Percentiles rank a stretch among this genome's conserved stretches.
These are phyloP conservation scores for Diplosphaera chodatii DNA, from an alignment of 139 green algal genomes.

Conservation along the genomic window DNA sequence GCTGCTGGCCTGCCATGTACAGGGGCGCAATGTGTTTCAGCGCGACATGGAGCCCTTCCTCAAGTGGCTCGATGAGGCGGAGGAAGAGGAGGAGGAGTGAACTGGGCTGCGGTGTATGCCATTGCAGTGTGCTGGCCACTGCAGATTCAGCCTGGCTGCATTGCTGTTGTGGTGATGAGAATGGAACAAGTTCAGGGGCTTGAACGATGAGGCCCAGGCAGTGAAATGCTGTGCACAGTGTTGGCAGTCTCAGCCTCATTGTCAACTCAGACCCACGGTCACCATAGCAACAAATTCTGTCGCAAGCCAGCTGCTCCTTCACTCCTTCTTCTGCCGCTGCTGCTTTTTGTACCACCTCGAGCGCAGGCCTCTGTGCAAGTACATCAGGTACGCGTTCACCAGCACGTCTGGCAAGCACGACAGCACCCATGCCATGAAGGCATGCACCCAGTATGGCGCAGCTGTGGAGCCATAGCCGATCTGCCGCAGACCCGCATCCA, in stretches of 20 bases:
- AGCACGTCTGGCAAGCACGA: slow-evolving; percentile 17
- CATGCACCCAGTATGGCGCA: slow-evolving; percentile 64
- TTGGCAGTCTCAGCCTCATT: too few relatives aligned
- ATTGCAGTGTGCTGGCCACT: too few relatives aligned
- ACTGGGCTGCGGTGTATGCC: background rate
- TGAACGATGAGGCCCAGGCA: too few relatives aligned
- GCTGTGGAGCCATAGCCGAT: slow-evolving; percentile 49
- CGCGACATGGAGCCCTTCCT: slow-evolving; percentile 95
- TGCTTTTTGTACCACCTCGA: slow-evolving; percentile 26
- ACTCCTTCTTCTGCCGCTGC: slow-evolving; percentile 14
- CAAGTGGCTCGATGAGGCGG: slow-evolving; percentile 79
- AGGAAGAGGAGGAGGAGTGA: background rate
- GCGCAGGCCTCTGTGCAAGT: slow-evolving; percentile 30
- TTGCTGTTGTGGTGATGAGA: too few relatives aligned
- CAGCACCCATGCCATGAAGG: slow-evolving; percentile 36
- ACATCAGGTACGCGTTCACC: slow-evolving; percentile 45
- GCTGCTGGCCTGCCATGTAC: too few relatives aligned
- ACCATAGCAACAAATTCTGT: too few relatives aligned
- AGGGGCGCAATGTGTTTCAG: slow-evolving; percentile 74
- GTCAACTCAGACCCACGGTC: too few relatives aligned
- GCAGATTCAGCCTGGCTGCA: background rate
- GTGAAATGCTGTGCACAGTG: too few relatives aligned
- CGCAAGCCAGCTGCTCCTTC: background rate
- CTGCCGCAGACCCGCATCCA: slow-evolving; percentile 15
- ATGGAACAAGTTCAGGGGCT: too few relatives aligned